Evolutionary conservation across 768 basidiomycete species (phyloP).

Genomic region (Pleurotus citrinopileatus): DNA sequence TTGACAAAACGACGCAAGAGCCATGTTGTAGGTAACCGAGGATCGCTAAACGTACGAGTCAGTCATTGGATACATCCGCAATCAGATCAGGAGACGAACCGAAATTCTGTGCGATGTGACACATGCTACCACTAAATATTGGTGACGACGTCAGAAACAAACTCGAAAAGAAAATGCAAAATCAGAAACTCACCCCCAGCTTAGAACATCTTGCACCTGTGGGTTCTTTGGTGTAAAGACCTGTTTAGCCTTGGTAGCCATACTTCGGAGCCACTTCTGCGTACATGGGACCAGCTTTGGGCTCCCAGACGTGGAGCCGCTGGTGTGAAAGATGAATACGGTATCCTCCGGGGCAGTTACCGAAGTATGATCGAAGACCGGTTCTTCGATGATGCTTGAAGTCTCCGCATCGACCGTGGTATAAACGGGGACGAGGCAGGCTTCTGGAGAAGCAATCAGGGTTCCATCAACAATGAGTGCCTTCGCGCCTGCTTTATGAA

Average conservation of each 20-base stretch:
- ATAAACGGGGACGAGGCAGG: constrained; percentile 42
- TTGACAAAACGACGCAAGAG: constrained; percentile 58
- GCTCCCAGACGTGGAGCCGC: constrained; percentile 63
- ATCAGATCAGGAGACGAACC: constrained; percentile 31
- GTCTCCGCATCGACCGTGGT: constrained; percentile 28
- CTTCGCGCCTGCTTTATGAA: constrained; percentile 48
- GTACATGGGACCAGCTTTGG: constrained; percentile 64
- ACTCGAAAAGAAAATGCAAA: constrained; percentile 14
- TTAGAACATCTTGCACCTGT: constrained; percentile 49
- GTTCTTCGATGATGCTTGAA: constrained; percentile 20
- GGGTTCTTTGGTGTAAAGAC: constrained; percentile 37
- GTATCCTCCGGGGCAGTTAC: constrained; percentile 24
- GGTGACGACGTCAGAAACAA: constrained; percentile 19
- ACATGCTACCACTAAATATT: constrained; percentile 51
- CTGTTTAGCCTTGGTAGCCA: constrained; percentile 44
- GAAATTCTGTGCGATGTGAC: constrained; percentile 55
- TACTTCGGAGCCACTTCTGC: constrained; percentile 49
- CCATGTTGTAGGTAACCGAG: constrained; percentile 52
- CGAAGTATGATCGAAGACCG: constrained; percentile 40
- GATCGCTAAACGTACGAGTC: constrained; percentile 30
- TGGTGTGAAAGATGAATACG: constrained; percentile 63
- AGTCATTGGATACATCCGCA: constrained; percentile 14
- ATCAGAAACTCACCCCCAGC: constrained; percentile 53
- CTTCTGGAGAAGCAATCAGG: constrained; percentile 32
- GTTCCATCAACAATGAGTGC: constrained; percentile 55